These are phyloP conservation scores for Neospora caninum DNA, from an alignment of 169 alveolate genomes.

Conservation along the genomic window DNA sequence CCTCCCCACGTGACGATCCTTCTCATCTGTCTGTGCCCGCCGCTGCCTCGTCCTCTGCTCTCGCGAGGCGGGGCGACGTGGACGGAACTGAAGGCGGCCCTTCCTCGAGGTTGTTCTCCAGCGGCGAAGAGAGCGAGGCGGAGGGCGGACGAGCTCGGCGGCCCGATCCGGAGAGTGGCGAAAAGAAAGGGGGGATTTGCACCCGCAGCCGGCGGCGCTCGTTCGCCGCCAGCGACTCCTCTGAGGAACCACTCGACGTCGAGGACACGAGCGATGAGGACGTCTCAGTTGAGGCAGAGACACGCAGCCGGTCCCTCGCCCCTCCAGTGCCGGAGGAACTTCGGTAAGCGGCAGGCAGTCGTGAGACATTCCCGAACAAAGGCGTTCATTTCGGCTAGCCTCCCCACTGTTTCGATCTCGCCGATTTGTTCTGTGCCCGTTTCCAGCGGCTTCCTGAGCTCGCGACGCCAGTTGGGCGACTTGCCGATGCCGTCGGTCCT, in stretches of 20 bases:
- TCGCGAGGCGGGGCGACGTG: neutral
- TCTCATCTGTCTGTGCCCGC: neutral
- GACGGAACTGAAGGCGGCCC: neutral
- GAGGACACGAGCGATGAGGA: neutral
- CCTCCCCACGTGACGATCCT: neutral
- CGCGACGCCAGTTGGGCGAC: slow-evolving; percentile 7
- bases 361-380: neutral
- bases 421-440: neutral
- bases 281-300: slow-evolving; percentile 14
- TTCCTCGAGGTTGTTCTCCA: neutral
- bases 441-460: slow-evolving; percentile 9
- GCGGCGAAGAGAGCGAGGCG: neutral
- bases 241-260: neutral
- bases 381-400: neutral
- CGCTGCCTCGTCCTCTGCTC: neutral
- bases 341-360: slow-evolving; percentile 3
- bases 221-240: neutral
- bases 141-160: neutral
- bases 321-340: slow-evolving; percentile 17
- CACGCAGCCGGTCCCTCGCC: neutral
- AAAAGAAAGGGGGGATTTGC: neutral
- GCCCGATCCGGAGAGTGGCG: too few relatives aligned
- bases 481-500: slow-evolving; percentile 32
- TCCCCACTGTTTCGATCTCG: neutral
- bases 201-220: neutral